Evolutionary conservation across 2,329 filamentous ascomycete species (phyloP).

Genomic region (Fusarium chlamydosporum): DNA sequence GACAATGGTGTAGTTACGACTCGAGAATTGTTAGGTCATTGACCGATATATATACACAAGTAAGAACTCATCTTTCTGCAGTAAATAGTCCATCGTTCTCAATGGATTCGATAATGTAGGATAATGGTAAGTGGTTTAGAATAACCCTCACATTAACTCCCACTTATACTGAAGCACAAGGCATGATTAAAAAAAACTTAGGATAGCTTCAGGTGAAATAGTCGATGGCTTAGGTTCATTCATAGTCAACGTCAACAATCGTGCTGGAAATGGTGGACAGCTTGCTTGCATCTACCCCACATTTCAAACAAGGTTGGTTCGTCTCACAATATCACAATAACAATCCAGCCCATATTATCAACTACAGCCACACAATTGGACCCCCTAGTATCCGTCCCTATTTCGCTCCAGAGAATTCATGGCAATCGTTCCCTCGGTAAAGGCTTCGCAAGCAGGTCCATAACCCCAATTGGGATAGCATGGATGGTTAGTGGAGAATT

Average conservation of each 20-base stretch:
- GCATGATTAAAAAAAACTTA: too few species aligned
- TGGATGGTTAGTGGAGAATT: constrained; percentile 26
- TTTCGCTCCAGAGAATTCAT: background rate
- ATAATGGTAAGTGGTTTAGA: too few species aligned
- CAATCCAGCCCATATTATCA: constrained; percentile 11
- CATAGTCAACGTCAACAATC: too few species aligned
- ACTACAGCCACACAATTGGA: constrained; percentile 25
- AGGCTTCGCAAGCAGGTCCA: constrained; percentile 5
- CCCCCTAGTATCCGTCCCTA: background rate
- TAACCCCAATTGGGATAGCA: constrained; percentile 24
- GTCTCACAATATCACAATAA: background rate
- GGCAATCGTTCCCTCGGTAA: constrained; percentile 33
- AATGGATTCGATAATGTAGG: background rate
- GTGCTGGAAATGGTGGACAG: background rate
- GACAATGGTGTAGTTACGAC: constrained; percentile 1
- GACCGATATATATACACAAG: too few species aligned
- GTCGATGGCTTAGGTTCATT: too few species aligned
- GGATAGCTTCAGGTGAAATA: too few species aligned
- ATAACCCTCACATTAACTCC: too few species aligned
- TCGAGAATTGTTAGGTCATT: background rate
- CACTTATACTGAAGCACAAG: too few species aligned
- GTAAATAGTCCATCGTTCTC: too few species aligned
- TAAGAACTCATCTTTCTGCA: background rate
- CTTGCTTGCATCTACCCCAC: constrained; percentile 12
- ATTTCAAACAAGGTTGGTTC: constrained; percentile 12